These are phyloP conservation scores for Tremella mesenterica DNA, from an alignment of 768 basidiomycete genomes.

Conservation along the genomic window DNA sequence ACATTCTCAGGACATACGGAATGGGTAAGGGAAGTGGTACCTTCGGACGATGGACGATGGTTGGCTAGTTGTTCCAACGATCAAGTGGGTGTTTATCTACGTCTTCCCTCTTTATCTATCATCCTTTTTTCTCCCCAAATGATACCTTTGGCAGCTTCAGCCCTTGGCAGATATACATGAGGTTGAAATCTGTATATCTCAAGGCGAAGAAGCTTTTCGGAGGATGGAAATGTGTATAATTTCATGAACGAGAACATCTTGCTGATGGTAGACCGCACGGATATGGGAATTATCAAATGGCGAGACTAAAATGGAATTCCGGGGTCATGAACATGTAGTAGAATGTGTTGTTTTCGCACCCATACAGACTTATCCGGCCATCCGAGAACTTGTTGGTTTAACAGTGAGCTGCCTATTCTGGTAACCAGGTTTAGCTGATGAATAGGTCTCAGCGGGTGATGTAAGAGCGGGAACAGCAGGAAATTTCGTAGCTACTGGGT, in stretches of 20 bases:
- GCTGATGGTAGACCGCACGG: slow-evolving; percentile 56
- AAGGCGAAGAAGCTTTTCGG: not conserved
- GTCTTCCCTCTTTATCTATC: too few relatives aligned
- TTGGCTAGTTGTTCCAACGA: slow-evolving; percentile 78
- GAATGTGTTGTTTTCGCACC: slow-evolving; percentile 77
- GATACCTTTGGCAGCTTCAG: too few relatives aligned
- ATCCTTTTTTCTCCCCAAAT: not conserved
- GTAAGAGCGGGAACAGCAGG: slow-evolving; percentile 43
- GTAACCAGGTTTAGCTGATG: not conserved
- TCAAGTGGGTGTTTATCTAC: slow-evolving; percentile 59
- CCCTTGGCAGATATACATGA: too few relatives aligned
- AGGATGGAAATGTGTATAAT: not conserved
- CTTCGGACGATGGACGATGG: slow-evolving; percentile 58
- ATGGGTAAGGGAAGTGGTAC: slow-evolving; percentile 63
- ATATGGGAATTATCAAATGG: slow-evolving; percentile 66
- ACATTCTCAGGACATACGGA: slow-evolving; percentile 70
- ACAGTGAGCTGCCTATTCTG: slow-evolving; percentile 49
- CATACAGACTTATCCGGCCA: slow-evolving; percentile 60
- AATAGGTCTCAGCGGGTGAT: slow-evolving; percentile 48
- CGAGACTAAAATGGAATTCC: slow-evolving; percentile 68
- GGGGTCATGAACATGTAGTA: slow-evolving; percentile 80
- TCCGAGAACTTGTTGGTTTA: slow-evolving; percentile 67
- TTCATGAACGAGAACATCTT: too few relatives aligned
- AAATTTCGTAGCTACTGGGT: slow-evolving; percentile 66
- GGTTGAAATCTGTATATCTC: not conserved